Evolutionary conservation across 1,284 basidiomycete species (phyloP).

Genomic region (Leccinum fallax): DNA sequence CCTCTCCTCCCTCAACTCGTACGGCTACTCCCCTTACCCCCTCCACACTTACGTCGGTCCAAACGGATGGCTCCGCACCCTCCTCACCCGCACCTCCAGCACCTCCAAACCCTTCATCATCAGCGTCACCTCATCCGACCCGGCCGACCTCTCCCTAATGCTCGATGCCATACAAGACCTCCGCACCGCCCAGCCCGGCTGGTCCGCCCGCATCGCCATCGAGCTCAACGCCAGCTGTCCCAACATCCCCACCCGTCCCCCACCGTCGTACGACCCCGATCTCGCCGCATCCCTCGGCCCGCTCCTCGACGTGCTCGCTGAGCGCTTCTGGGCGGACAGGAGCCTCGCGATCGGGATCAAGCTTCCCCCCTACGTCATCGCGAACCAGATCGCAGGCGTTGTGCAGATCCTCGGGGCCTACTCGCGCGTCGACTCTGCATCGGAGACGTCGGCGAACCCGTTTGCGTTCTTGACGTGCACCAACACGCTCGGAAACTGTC

Average conservation of each 20-base stretch:
- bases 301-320: constrained; percentile 53
- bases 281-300: constrained; percentile 11
- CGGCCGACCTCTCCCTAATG: constrained; percentile 54
- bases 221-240: constrained; percentile 84
- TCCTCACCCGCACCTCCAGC: constrained; percentile 42
- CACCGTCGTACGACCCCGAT: constrained; percentile 61
- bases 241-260: constrained; percentile 64
- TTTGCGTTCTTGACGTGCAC: constrained; percentile 73
- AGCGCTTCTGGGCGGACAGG: constrained; percentile 48
- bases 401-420: constrained; percentile 45
- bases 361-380: constrained; percentile 64
- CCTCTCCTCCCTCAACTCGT: constrained; percentile 70
- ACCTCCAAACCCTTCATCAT: constrained; percentile 69
- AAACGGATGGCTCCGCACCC: constrained; percentile 52
- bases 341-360: constrained; percentile 76
- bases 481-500: constrained; percentile 73
- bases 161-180: constrained; percentile 58
- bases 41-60: constrained; percentile 56
- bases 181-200: constrained; percentile 39
- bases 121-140: constrained; percentile 62
- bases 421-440: constrained; percentile 25
- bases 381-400: constrained; percentile 60
- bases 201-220: constrained; percentile 53
- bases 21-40: constrained; percentile 78
- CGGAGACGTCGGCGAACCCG: constrained; percentile 35